Evolutionary conservation across 169 alveolate species (phyloP).

Genomic region (Eimeria acervulina): DNA sequence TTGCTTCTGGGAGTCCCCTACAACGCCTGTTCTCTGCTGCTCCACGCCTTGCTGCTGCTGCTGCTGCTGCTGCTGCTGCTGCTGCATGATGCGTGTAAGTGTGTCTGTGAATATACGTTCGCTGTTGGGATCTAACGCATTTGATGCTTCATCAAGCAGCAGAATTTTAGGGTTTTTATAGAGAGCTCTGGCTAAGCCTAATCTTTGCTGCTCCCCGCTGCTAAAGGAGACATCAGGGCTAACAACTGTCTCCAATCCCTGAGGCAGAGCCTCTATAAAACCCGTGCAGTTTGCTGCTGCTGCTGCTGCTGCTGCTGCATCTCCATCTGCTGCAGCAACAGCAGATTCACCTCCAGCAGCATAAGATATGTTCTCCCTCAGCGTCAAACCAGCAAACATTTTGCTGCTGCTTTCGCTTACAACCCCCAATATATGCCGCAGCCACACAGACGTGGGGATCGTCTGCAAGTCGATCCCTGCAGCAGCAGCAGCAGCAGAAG

Average conservation of each 20-base stretch:
- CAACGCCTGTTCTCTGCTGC: background rate
- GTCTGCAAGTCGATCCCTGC: slow-evolving; percentile 57
- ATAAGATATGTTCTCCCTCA: slow-evolving; percentile 40
- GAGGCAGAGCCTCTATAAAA: slow-evolving; percentile 2
- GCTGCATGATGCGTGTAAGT: background rate
- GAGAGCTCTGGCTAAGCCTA: slow-evolving; percentile 70
- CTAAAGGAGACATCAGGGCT: slow-evolving; percentile 13
- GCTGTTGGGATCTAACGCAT: slow-evolving; percentile 27
- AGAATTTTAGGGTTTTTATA: slow-evolving; percentile 41
- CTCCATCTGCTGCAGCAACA: too few species aligned
- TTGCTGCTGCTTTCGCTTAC: slow-evolving; percentile 66
- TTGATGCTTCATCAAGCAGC: slow-evolving; percentile 73
- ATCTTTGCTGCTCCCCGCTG: slow-evolving; percentile 79
- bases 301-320: too few species aligned
- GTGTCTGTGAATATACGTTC: slow-evolving; percentile 36
- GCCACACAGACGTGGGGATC: slow-evolving; percentile 61
- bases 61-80: slow-evolving; percentile 11
- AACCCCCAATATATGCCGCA: slow-evolving; percentile 65
- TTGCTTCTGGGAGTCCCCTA: background rate
- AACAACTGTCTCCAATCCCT: background rate
- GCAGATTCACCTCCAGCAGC: background rate
- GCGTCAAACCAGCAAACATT: slow-evolving; percentile 25
- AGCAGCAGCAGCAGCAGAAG: slow-evolving; percentile 46
- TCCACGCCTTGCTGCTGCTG: background rate
- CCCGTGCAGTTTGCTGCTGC: background rate